These are phyloP conservation scores for Suillus subluteus DNA, from an alignment of 768 basidiomycete genomes.

Conservation along the genomic window DNA sequence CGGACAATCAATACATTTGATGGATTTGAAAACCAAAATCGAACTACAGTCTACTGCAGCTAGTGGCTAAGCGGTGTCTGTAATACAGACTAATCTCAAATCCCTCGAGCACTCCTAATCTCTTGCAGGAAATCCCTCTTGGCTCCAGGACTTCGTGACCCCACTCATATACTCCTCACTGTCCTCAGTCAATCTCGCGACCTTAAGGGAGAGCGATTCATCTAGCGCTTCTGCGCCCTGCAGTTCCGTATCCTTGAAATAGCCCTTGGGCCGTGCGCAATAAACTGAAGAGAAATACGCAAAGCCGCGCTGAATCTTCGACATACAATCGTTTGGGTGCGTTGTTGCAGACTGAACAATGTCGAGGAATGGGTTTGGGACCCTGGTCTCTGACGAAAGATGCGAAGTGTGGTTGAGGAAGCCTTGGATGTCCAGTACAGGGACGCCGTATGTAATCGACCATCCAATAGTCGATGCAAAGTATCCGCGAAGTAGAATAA, in stretches of 20 bases:
- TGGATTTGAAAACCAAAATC: not conserved
- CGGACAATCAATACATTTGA: not conserved
- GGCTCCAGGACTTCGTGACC: conserved; percentile 27
- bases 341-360: conserved; percentile 42
- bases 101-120: not conserved
- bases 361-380: conserved; percentile 43
- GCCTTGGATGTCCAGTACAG: conserved; percentile 30
- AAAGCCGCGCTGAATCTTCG: conserved; percentile 37
- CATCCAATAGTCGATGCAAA: conserved; percentile 25
- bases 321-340: conserved; percentile 38
- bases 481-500: conserved; percentile 32
- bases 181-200: conserved; percentile 34
- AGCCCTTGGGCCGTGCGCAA: conserved; percentile 27
- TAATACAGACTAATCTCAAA: conserved; percentile 11
- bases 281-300: conserved; percentile 38
- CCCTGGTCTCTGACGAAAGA: not conserved
- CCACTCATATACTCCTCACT: conserved; percentile 34
- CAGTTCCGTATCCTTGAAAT: conserved; percentile 33
- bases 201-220: conserved; percentile 39
- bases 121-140: conserved; percentile 28
- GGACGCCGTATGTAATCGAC: conserved; percentile 36
- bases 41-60: not conserved
- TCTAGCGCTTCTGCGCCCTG: conserved; percentile 36
- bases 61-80: not conserved
- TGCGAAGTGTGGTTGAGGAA: conserved; percentile 30